These are phyloP conservation scores for Echinosophora koreensis DNA, from an alignment of 306 rosid species.

Conservation along the genomic window DNA sequence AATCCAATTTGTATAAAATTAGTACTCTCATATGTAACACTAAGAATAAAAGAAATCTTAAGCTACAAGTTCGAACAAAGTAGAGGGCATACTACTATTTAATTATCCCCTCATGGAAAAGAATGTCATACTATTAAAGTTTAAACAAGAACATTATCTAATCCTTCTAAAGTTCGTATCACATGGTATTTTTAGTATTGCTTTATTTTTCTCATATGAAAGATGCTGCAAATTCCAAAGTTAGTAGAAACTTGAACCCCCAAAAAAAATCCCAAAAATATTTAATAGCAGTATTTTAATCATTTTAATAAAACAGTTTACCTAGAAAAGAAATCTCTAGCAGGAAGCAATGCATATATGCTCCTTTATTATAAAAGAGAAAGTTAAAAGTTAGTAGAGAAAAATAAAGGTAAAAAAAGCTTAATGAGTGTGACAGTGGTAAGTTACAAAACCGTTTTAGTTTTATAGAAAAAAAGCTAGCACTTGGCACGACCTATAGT, in stretches of 20 bases:
- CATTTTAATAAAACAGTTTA: constrained; percentile 32
- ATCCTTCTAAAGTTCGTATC: constrained; percentile 42
- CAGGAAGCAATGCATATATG: constrained; percentile 87
- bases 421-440: constrained; percentile 48
- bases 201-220: constrained; percentile 24
- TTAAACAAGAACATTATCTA: constrained; percentile 39
- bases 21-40: constrained; percentile 14
- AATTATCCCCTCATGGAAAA: constrained; percentile 2
- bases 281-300: constrained; percentile 31
- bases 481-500: constrained; percentile 45
- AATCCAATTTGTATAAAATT: constrained; percentile 12
- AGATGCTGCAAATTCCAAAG: constrained; percentile 42
- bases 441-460: constrained; percentile 32
- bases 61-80: constrained; percentile 51
- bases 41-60: constrained; percentile 55
- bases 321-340: constrained; percentile 58
- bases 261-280: constrained; percentile 5
- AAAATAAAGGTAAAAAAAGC: constrained; percentile 54
- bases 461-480: constrained; percentile 43
- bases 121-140: constrained; percentile 24
- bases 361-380: constrained; percentile 63
- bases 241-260: background rate
- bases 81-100: constrained; percentile 33
- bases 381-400: constrained; percentile 52
- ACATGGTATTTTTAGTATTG: constrained; percentile 41